Evolutionary conservation across 768 basidiomycete genomes (phyloP), one percentile per base, ranked within the genome.

Genomic region (Lactarius akahatsu): DNA sequence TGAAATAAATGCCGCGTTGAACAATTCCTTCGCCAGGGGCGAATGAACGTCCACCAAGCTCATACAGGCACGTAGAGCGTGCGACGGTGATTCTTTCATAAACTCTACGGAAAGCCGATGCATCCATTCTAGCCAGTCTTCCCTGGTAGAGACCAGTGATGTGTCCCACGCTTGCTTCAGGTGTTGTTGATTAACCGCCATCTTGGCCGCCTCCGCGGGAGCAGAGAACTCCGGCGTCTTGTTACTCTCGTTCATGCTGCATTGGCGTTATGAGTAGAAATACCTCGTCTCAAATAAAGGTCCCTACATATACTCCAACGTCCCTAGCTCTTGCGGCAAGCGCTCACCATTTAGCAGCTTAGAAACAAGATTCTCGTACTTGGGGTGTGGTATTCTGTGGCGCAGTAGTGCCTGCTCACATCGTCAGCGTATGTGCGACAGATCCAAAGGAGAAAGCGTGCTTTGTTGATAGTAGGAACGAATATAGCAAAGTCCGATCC

Each of bases 401-500:
- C 89, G 84, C 20, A 91, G 77, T 34, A 96, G 79, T 65, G 87
- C 86, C 95, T 96, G 69, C 50, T 36, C 38, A 41, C 36, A 67
- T 23, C 16, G 30, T 62, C 26, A 70, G 59, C 26, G 15, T 28
- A 40, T 40, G 67, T 41, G 62, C 68, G 54, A n/a, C 13, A 9
- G 43, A 16, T 45, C 45, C 4, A 10, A 36, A 47, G 2, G 20
- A 7, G 10, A 45, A 28, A 26, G 70, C 80, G 58, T 70, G 92
- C 96, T 83, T 98, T 98, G 76, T 94, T 94, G 70, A 99, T 92
- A 71, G 96, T 96, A 0, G 97, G 95, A 41, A 98, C 92, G 72
- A 98, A 99, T 54, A 99, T 94, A 4, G 97, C 95, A 71, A 96
- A 99, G 75, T 98, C 96, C 0, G 96, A 89, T 1, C 96, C 96